A percentile compares a stretch with the other conserved stretches of the same genome.
phyloP scores from a whole-genome alignment of 2,329 filamentous ascomycete species.

The Aspergillus fischeri region DNA sequence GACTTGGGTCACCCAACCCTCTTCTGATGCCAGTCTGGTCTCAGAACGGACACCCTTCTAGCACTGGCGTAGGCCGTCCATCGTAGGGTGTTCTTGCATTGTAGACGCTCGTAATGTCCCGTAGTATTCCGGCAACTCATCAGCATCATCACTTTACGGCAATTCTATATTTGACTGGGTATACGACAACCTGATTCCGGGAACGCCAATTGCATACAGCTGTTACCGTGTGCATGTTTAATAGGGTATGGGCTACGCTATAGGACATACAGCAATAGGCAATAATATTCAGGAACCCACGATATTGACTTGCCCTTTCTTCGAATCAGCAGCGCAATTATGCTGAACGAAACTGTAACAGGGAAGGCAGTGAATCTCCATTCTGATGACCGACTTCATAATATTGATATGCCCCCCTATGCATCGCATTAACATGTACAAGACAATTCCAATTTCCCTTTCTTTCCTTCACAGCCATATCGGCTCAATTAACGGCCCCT shows the following conservation, averaged over 20 bases:
- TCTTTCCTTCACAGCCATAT: not conserved
- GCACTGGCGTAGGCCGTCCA: not conserved
- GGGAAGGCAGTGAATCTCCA: not conserved
- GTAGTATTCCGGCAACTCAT: not conserved
- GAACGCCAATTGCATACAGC: too few relatives aligned
- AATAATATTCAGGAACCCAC: not conserved
- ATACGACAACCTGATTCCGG: not conserved
- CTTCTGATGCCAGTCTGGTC: conserved; percentile 13
- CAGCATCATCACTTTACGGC: not conserved
- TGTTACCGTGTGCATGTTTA: too few relatives aligned
- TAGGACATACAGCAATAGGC: not conserved
- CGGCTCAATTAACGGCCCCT: conserved; percentile 19
- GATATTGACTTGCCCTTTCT: not conserved
- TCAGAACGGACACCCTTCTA: conserved; percentile 11
- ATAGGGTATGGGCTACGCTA: too few relatives aligned
- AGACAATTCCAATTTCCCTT: not conserved
- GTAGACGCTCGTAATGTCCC: not conserved
- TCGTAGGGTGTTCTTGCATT: not conserved
- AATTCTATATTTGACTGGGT: not conserved
- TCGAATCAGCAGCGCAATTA: not conserved
- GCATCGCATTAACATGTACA: not conserved
- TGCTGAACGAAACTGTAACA: too few relatives aligned
- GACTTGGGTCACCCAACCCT: conserved; percentile 18
- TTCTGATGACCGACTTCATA: not conserved
- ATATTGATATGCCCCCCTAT: not conserved